These are phyloP conservation scores for Castanea sativa DNA, from an alignment of 306 rosid genomes.

Conservation along the genomic window DNA sequence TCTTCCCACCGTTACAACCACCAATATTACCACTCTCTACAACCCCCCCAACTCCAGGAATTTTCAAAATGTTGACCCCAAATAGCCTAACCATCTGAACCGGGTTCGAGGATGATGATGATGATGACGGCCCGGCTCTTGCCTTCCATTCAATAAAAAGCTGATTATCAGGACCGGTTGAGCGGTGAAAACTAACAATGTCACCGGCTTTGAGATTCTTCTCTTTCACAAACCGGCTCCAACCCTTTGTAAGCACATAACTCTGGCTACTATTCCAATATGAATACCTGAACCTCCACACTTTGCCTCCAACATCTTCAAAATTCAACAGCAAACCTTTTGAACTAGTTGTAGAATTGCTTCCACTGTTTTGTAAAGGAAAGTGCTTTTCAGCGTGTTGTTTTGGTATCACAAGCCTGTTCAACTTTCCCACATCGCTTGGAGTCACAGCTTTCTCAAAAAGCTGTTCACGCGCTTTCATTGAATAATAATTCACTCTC, in stretches of 20 bases:
- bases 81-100: slow-evolving; percentile 72
- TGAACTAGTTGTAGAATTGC: slow-evolving; percentile 11
- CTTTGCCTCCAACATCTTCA: slow-evolving; percentile 90
- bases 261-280: slow-evolving; percentile 99
- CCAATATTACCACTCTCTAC: slow-evolving; percentile 27
- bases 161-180: slow-evolving; percentile 72
- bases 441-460: slow-evolving; percentile 94
- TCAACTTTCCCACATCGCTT: slow-evolving; percentile 90
- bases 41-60: slow-evolving; percentile 37
- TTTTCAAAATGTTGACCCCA: slow-evolving; percentile 85
- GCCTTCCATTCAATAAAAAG: slow-evolving; percentile 75
- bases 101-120: slow-evolving; percentile 25
- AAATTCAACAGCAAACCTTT: slow-evolving; percentile 72
- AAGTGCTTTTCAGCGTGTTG: slow-evolving; percentile 97
- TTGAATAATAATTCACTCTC: no score
- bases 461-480: slow-evolving; percentile 60
- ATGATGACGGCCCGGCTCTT: slow-evolving; percentile 25
- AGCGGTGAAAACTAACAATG: slow-evolving; percentile 66
- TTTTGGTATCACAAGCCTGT: slow-evolving; percentile 86
- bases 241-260: slow-evolving; percentile 87
- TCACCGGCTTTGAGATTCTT: slow-evolving; percentile 88
- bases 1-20: slow-evolving; percentile 53
- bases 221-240: slow-evolving; percentile 98
- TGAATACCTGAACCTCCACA: slow-evolving; percentile 94
- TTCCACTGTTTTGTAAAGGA: slow-evolving; percentile 49